A percentile compares a stretch with the other conserved stretches of the same genome.
Evolutionary conservation across 208 protist species (phyloP).

Genomic region (Histomonas meleagridis): DNA sequence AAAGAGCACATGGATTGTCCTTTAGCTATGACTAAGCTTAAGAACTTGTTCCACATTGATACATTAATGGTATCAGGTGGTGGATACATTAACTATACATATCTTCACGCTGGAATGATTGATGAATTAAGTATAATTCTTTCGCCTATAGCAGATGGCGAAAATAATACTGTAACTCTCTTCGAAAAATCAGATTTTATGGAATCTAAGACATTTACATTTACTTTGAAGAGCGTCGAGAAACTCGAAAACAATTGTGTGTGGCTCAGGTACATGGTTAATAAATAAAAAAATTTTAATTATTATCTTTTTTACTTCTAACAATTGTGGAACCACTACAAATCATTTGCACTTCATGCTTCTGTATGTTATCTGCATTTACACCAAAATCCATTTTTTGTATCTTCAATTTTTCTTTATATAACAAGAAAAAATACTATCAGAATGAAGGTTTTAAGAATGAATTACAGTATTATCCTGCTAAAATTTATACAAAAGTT

Average conservation of each 20-base stretch:
- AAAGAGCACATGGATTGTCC: background rate
- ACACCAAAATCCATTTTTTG: no score
- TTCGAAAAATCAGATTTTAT: background rate
- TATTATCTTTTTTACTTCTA: no score
- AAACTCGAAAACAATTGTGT: background rate
- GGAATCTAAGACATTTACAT: background rate
- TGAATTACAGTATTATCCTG: no score
- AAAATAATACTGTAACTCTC: background rate
- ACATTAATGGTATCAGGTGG: background rate
- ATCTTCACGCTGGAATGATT: background rate
- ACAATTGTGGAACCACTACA: no score
- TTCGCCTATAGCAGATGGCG: background rate
- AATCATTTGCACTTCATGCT: no score
- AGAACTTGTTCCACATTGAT: background rate
- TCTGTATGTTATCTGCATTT: no score
- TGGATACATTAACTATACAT: background rate
- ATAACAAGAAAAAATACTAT: no score
- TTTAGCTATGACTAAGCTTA: background rate
- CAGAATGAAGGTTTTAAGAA: no score
- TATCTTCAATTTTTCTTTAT: no score
- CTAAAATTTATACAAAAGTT: no score
- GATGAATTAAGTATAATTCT: background rate
- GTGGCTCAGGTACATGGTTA: background rate
- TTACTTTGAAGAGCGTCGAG: background rate
- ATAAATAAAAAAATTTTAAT: background rate